phyloP scores from a whole-genome alignment of 2,329 filamentous ascomycete genomes.

The Cryoendolithus antarcticus region DNA sequence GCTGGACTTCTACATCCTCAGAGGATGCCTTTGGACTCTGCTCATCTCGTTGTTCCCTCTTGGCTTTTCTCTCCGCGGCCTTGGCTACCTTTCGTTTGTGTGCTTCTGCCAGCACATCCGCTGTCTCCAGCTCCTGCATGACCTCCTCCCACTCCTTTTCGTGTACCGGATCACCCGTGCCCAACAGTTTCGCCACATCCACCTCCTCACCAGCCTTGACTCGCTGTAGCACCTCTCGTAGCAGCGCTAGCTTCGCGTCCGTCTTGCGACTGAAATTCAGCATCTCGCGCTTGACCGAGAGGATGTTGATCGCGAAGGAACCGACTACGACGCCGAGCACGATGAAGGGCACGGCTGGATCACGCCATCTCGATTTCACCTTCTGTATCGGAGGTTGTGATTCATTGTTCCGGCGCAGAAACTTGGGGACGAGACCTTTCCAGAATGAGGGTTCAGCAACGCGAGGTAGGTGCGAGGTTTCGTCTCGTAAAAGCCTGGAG shows the following conservation, averaged over 20 bases:
- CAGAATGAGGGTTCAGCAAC: slow-evolving; percentile 24
- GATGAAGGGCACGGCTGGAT: slow-evolving; percentile 55
- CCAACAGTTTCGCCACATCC: slow-evolving; percentile 71
- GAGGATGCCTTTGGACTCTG: not conserved
- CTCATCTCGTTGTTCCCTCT: slow-evolving; percentile 3
- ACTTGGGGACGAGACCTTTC: slow-evolving; percentile 24
- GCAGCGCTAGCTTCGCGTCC: slow-evolving; percentile 62
- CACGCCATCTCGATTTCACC: slow-evolving; percentile 26
- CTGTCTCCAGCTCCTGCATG: slow-evolving; percentile 32
- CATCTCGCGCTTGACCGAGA: slow-evolving; percentile 66
- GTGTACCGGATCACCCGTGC: slow-evolving; percentile 60
- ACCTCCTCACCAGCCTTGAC: slow-evolving; percentile 63
- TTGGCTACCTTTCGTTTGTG: slow-evolving; percentile 17
- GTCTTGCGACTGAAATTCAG: slow-evolving; percentile 60
- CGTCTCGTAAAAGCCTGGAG: slow-evolving; percentile 5
- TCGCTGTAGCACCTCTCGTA: slow-evolving; percentile 63
- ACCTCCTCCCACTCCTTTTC: slow-evolving; percentile 85
- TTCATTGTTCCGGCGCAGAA: slow-evolving; percentile 14
- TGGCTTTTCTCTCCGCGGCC: slow-evolving; percentile 13
- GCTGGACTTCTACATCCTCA: no score
- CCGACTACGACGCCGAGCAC: slow-evolving; percentile 65
- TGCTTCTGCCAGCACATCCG: slow-evolving; percentile 19
- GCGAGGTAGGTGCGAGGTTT: slow-evolving; percentile 17
- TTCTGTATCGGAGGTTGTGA: slow-evolving; percentile 1
- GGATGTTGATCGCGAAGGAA: slow-evolving; percentile 89